A percentile compares a stretch with the other conserved stretches of the same genome.
phyloP scores from a whole-genome alignment of 495 filamentous ascomycete genomes.

The Penicillium bovifimosum region DNA sequence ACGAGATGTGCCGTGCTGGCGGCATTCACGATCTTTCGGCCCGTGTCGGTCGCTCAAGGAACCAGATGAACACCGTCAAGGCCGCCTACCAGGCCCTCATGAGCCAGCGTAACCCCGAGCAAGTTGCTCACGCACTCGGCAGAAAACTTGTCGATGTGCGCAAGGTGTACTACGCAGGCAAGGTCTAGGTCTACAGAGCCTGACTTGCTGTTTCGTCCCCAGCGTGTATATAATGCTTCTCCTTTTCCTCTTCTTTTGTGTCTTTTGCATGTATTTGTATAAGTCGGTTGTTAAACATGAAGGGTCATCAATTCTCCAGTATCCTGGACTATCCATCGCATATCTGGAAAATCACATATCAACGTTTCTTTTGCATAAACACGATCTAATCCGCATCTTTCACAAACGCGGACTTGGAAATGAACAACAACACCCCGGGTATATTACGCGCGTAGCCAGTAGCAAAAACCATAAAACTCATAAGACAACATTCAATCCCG shows the following conservation, averaged over 20 bases:
- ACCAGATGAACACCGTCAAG: constrained; percentile 96
- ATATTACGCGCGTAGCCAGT: constrained; percentile 12
- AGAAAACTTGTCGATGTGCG: constrained; percentile 93
- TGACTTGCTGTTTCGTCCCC: constrained; percentile 19
- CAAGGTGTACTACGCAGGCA: constrained; percentile 94
- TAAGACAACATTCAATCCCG: neutral
- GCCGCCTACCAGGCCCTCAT: constrained; percentile 76
- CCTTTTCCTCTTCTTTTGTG: constrained; percentile 21
- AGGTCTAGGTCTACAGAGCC: constrained; percentile 40
- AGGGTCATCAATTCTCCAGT: constrained; percentile 10
- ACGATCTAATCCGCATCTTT: neutral
- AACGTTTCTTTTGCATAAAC: constrained; percentile 2
- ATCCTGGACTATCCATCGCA: constrained; percentile 6
- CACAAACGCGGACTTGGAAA: neutral
- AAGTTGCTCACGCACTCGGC: constrained; percentile 77
- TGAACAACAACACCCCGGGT: constrained; percentile 8
- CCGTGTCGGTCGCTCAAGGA: constrained; percentile 68
- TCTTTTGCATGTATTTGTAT: constrained; percentile 32
- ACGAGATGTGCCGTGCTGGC: constrained; percentile 77
- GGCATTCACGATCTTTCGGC: constrained; percentile 85
- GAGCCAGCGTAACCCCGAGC: constrained; percentile 79
- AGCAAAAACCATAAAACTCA: constrained; percentile 4
- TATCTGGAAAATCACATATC: constrained; percentile 8
- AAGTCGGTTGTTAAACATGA: constrained; percentile 15
- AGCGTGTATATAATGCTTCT: constrained; percentile 40